phyloP scores from a whole-genome alignment of 2,329 filamentous ascomycete genomes.

The Neofusicoccum sp. region DNA sequence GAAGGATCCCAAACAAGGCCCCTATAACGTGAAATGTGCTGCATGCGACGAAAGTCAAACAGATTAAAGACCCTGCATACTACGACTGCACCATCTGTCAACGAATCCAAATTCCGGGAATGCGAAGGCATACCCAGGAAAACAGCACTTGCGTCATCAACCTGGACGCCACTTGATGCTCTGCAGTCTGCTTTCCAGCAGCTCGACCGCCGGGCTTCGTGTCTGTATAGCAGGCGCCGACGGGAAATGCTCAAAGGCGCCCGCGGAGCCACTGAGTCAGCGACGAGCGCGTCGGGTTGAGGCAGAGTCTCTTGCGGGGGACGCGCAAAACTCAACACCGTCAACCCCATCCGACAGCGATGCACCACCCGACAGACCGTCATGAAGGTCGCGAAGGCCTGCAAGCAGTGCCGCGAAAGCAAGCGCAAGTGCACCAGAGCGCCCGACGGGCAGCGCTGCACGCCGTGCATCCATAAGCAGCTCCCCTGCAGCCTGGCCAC shows the following conservation, averaged over 20 bases:
- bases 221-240: no score
- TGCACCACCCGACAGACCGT: not conserved
- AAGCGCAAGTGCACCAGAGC: conserved; percentile 7
- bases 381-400: conserved; percentile 15
- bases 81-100: not conserved
- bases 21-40: not conserved
- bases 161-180: no score
- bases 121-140: no score
- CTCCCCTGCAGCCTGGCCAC: not conserved
- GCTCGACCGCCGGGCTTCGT: no score
- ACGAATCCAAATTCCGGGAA: no score
- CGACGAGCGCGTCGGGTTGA: no score
- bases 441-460: not conserved
- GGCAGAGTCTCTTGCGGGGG: not conserved
- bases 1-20: no score
- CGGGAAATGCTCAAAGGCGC: no score
- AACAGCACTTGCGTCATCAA: no score
- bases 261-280: no score
- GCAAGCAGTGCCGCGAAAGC: conserved; percentile 14
- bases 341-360: not conserved
- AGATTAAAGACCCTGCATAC: not conserved
- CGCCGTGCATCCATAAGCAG: not conserved
- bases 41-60: not conserved
- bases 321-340: not conserved
- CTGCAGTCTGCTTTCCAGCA: no score